A percentile compares a stretch with the other conserved stretches of the same genome.
Evolutionary conservation across 176 grass and related monocot species (phyloP).

Genomic region (Triticum aestivum): DNA sequence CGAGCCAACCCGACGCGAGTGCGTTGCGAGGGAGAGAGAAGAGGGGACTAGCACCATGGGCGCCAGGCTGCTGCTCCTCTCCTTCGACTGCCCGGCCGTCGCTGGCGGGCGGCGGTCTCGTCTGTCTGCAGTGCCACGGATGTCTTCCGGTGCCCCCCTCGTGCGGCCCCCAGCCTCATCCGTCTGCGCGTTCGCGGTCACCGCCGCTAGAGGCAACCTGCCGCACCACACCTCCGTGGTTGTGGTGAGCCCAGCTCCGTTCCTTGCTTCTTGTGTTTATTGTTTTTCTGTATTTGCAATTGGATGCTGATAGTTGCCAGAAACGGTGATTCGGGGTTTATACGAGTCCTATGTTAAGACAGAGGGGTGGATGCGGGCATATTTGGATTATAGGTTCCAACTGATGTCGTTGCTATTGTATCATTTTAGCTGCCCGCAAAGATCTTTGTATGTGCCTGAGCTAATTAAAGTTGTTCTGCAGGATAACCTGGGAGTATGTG

Average conservation of each 20-base stretch:
- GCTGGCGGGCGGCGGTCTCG: not conserved
- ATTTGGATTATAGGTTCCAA: not conserved
- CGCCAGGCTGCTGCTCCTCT: not conserved
- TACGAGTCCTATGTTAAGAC: not conserved
- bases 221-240: slow-evolving; percentile 13
- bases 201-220: slow-evolving; percentile 1
- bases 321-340: not conserved
- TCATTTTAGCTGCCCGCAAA: not conserved
- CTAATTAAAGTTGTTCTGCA: not conserved
- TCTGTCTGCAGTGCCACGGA: not conserved
- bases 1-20: not conserved
- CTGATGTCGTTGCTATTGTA: not conserved
- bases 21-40: not conserved
- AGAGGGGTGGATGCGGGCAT: slow-evolving; percentile 6
- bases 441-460: not conserved
- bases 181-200: not conserved
- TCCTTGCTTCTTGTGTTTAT: not conserved
- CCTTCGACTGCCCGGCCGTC: not conserved
- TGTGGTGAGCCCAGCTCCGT: not conserved
- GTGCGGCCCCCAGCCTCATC: not conserved
- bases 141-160: not conserved
- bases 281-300: not conserved
- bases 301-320: not conserved
- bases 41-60: not conserved
- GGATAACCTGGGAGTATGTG: not conserved